Evolutionary conservation across 1,139 yeast genomes (phyloP).

Genomic region (Pichia sp.): DNA sequence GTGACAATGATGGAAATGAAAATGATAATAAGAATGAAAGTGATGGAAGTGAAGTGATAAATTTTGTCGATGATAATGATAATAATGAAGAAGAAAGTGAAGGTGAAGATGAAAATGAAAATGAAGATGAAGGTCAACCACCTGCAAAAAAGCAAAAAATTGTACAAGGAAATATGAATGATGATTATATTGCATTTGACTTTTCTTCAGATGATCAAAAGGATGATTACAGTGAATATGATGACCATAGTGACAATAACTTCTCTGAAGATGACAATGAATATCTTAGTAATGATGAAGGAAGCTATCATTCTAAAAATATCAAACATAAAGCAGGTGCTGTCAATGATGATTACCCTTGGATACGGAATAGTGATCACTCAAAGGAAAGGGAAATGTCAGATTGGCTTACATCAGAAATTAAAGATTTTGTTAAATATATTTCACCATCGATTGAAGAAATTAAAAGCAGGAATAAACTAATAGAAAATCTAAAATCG

Average conservation of each 20-base stretch:
- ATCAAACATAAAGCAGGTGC: slow-evolving; percentile 24
- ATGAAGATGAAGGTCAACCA: slow-evolving; percentile 4
- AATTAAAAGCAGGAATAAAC: slow-evolving; percentile 59
- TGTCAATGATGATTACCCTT: slow-evolving; percentile 52
- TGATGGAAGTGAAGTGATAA: slow-evolving; percentile 2
- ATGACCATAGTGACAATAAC: slow-evolving; percentile 18
- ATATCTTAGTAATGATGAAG: slow-evolving; percentile 30
- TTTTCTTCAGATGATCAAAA: slow-evolving; percentile 35
- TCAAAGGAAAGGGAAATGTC: slow-evolving; percentile 69
- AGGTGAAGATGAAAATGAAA: slow-evolving; percentile 3
- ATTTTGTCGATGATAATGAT: neutral
- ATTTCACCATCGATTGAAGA: slow-evolving; percentile 82
- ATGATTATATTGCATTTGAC: slow-evolving; percentile 58
- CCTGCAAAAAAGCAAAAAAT: slow-evolving; percentile 11
- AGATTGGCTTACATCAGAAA: slow-evolving; percentile 85
- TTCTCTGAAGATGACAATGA: slow-evolving; percentile 22
- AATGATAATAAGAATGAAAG: neutral
- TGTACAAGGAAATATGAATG: slow-evolving; percentile 34
- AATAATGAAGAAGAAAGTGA: slow-evolving; percentile 1
- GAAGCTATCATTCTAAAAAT: slow-evolving; percentile 24
- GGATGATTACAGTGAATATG: slow-evolving; percentile 28
- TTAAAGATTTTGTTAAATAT: slow-evolving; percentile 77
- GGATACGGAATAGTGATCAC: slow-evolving; percentile 75
- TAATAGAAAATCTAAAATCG: slow-evolving; percentile 54
- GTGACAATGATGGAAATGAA: slow-evolving; percentile 4